Conservation (phyloP, 495 filamentous ascomycete genomes). For the Polyplosphaeria fusca region DNA sequence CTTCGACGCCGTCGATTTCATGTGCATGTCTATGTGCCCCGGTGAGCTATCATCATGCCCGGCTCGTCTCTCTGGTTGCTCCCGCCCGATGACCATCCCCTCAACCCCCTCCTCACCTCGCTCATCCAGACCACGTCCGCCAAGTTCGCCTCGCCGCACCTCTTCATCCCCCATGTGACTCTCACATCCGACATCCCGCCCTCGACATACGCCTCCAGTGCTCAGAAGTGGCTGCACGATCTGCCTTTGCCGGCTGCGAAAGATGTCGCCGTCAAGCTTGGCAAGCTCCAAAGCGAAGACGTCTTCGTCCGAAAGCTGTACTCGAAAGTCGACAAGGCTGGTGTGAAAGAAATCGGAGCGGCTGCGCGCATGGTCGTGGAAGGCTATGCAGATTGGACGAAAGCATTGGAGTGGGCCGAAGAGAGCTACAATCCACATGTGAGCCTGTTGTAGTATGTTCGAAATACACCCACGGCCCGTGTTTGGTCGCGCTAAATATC, state of each 20-base stretch:
- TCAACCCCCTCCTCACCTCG: conserved; percentile 28
- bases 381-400: conserved; percentile 13
- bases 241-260: conserved; percentile 18
- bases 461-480: conserved; percentile 10
- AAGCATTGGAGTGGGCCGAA: conserved; percentile 34
- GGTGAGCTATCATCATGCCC: too few relatives aligned
- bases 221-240: conserved; percentile 36
- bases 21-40: too few relatives aligned
- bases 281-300: conserved; percentile 22
- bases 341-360: conserved; percentile 13
- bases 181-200: conserved; percentile 36
- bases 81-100: conserved; percentile 30
- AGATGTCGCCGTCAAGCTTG: conserved; percentile 29
- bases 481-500: neutral
- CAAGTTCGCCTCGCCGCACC: conserved; percentile 26
- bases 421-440: conserved; percentile 37
- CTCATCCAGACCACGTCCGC: conserved; percentile 21
- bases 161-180: conserved; percentile 40
- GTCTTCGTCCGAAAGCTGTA: conserved; percentile 36
- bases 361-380: conserved; percentile 17
- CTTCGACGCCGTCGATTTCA: too few relatives aligned
- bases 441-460: conserved; percentile 42
- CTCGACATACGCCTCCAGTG: conserved; percentile 13
- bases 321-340: conserved; percentile 32
- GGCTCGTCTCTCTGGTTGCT: conserved; percentile 42